Evolutionary conservation across 441 rosid genomes (phyloP).

Genomic region (Flueggea neowawraea): DNA sequence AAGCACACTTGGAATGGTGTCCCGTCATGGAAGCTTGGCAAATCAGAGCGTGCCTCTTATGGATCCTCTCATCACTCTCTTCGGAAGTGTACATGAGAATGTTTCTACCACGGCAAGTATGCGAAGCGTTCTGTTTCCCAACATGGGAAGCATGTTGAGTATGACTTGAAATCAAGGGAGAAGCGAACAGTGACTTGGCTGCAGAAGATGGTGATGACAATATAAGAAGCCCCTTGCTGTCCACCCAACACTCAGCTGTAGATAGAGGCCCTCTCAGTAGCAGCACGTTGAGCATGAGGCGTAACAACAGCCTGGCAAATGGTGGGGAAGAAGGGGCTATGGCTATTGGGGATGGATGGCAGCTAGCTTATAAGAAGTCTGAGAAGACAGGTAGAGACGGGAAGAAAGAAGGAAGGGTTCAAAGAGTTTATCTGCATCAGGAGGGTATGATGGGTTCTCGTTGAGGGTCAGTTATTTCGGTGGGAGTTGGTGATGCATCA

Average conservation of each 20-base stretch:
- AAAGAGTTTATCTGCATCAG: constrained; percentile 81
- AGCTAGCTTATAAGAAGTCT: constrained; percentile 82
- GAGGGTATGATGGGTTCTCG: constrained; percentile 50
- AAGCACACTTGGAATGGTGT: constrained; percentile 46
- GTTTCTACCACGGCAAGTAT: constrained; percentile 61
- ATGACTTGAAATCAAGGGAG: constrained; percentile 49
- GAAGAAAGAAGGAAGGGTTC: constrained; percentile 67
- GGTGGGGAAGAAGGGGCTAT: constrained; percentile 48
- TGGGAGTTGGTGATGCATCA: constrained; percentile 34
- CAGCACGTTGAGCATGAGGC: constrained; percentile 37
- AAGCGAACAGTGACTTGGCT: constrained; percentile 50
- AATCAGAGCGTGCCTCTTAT: constrained; percentile 47
- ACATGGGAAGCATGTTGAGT: constrained; percentile 78
- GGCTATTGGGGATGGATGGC: constrained; percentile 98
- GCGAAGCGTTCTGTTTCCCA: constrained; percentile 74
- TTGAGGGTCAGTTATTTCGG: constrained; percentile 53
- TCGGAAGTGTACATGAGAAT: constrained; percentile 90
- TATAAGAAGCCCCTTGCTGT: constrained; percentile 70
- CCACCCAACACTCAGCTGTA: constrained; percentile 5
- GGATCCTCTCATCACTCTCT: constrained; percentile 89
- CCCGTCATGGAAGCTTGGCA: constrained; percentile 70
- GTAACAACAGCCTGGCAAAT: constrained; percentile 48
- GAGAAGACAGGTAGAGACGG: constrained; percentile 63
- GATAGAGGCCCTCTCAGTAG: constrained; percentile 7
- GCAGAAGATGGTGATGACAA: constrained; percentile 60